Conservation (phyloP, 345 rosid species). For the Garcia nutans region DNA sequence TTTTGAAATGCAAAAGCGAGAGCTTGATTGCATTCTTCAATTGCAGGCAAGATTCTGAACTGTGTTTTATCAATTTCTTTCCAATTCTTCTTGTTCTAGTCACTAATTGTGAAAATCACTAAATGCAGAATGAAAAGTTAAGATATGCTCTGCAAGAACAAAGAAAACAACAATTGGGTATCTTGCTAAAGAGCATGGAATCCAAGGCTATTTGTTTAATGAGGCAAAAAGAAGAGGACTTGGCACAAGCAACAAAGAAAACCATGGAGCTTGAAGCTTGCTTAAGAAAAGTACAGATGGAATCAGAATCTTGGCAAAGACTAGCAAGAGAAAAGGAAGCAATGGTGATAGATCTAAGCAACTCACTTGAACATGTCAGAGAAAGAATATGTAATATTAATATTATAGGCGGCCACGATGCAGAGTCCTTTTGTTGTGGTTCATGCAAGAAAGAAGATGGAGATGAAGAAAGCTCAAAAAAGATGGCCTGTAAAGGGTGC, state of each 20-base stretch:
- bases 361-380: constrained; percentile 35
- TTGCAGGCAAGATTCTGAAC: constrained; percentile 25
- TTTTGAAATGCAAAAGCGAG: constrained; percentile 41
- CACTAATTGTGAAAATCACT: no score
- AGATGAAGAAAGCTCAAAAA: not conserved
- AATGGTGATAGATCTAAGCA: constrained; percentile 45
- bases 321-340: constrained; percentile 59
- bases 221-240: constrained; percentile 60
- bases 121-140: constrained; percentile 53
- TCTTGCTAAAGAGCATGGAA: constrained; percentile 42
- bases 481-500: constrained; percentile 25
- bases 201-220: constrained; percentile 37
- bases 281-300: constrained; percentile 51
- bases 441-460: not conserved
- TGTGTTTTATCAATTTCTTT: not conserved
- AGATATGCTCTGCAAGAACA: constrained; percentile 52
- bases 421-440: constrained; percentile 21
- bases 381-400: constrained; percentile 8
- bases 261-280: constrained; percentile 55
- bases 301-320: constrained; percentile 62
- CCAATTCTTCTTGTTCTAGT: not conserved
- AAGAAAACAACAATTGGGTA: constrained; percentile 45
- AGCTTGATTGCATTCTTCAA: constrained; percentile 37
- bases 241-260: constrained; percentile 46
- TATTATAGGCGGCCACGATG: not conserved